A percentile compares a stretch with the other conserved stretches of the same genome.
Evolutionary conservation across 352 stramenopile genomes (phyloP).

Genomic region (Pythium sp.): DNA sequence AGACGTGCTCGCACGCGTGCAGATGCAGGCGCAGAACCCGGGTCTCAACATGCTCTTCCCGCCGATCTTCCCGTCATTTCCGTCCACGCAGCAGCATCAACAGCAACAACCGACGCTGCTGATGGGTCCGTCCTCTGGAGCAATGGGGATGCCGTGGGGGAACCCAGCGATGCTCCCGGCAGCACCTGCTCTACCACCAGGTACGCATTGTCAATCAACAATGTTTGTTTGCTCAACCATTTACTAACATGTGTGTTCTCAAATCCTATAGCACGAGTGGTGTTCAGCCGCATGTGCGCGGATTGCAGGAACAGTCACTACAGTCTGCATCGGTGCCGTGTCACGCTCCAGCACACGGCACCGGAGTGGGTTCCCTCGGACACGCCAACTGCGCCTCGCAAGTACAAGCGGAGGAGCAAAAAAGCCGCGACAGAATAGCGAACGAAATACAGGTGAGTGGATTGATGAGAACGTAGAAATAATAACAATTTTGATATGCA

Average conservation of each 20-base stretch:
- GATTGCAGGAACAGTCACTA: slow-evolving; percentile 66
- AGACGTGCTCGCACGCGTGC: slow-evolving; percentile 15
- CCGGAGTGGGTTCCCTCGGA: slow-evolving; percentile 58
- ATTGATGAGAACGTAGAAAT: too few relatives aligned
- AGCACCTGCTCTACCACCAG: slow-evolving; percentile 19
- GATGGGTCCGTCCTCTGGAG: not conserved
- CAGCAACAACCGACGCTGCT: slow-evolving; percentile 32
- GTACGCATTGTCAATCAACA: slow-evolving; percentile 14
- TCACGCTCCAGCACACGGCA: slow-evolving; percentile 60
- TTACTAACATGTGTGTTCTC: too few relatives aligned
- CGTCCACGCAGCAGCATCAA: slow-evolving; percentile 21
- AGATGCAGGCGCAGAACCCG: slow-evolving; percentile 36
- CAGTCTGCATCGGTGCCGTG: slow-evolving; percentile 62
- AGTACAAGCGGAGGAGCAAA: slow-evolving; percentile 19
- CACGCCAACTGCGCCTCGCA: slow-evolving; percentile 18
- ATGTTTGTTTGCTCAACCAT: too few relatives aligned
- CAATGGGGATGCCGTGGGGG: slow-evolving; percentile 20
- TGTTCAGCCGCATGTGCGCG: slow-evolving; percentile 67
- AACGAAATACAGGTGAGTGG: too few relatives aligned
- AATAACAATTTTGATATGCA: too few relatives aligned
- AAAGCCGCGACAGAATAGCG: not conserved
- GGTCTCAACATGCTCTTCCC: slow-evolving; percentile 39
- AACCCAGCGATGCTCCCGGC: not conserved
- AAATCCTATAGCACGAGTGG: slow-evolving; percentile 16
- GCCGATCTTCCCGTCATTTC: slow-evolving; percentile 27